Evolutionary conservation across 495 filamentous ascomycete genomes (phyloP).

Genomic region (Hypomontagnella monticulosa): DNA sequence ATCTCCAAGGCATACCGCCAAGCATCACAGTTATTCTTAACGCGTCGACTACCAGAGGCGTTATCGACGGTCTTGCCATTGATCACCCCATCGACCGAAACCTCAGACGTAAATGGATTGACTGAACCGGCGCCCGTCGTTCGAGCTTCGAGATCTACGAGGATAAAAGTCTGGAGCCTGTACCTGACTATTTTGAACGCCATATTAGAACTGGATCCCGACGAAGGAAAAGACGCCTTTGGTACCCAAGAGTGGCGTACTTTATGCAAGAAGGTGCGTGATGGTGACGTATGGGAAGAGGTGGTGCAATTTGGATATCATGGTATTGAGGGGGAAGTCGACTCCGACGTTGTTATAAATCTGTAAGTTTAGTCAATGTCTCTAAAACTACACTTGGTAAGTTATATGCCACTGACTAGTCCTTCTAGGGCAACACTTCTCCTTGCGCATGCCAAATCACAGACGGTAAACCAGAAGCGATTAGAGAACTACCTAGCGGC

Average conservation of each 20-base stretch:
- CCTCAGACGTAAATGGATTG: constrained; percentile 46
- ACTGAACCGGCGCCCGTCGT: constrained; percentile 73
- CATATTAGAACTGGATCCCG: constrained; percentile 84
- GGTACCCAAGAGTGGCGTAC: constrained; percentile 84
- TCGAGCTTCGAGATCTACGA: constrained; percentile 74
- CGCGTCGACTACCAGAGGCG: constrained; percentile 88
- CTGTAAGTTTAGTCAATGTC: constrained; percentile 64
- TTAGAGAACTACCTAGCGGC: constrained; percentile 92
- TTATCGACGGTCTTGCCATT: constrained; percentile 83
- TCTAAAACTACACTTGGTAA: neutral
- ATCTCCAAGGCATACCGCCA: constrained; percentile 88
- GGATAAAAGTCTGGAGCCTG: constrained; percentile 96
- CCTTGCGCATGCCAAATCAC: constrained; percentile 83
- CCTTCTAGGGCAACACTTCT: constrained; percentile 77
- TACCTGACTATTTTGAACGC: constrained; percentile 94
- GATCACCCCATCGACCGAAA: constrained; percentile 62
- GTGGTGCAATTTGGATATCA: constrained; percentile 86
- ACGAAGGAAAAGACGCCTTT: constrained; percentile 88
- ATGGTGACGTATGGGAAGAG: constrained; percentile 91
- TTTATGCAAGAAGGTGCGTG: constrained; percentile 80
- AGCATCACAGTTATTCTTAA: constrained; percentile 89
- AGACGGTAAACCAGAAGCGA: constrained; percentile 82
- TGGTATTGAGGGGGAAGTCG: constrained; percentile 86
- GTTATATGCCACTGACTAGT: constrained; percentile 16
- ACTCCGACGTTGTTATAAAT: constrained; percentile 93